phyloP scores from a whole-genome alignment of 1,139 yeast species.

The Pichia sp. region DNA sequence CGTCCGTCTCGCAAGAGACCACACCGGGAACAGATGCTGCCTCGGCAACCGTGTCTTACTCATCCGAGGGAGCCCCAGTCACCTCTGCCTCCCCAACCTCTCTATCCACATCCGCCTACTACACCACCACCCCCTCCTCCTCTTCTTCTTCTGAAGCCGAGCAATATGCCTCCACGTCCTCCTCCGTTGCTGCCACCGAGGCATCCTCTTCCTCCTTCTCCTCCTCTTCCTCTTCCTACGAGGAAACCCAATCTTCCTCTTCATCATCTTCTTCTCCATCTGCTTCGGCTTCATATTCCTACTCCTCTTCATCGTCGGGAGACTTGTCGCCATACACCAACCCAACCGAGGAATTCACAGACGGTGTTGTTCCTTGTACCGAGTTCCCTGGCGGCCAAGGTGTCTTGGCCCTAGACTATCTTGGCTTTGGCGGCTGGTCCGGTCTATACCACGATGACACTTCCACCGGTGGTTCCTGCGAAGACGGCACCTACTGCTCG shows the following conservation, averaged over 20 bases:
- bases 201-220: slow-evolving; percentile 16
- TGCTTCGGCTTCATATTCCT: slow-evolving; percentile 32
- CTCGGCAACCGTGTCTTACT: slow-evolving; percentile 14
- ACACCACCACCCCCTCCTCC: background rate
- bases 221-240: slow-evolving; percentile 18
- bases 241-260: slow-evolving; percentile 4
- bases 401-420: slow-evolving; percentile 76
- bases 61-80: slow-evolving; percentile 11
- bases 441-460: slow-evolving; percentile 67
- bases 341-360: slow-evolving; percentile 43
- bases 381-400: slow-evolving; percentile 89
- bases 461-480: slow-evolving; percentile 55
- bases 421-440: slow-evolving; percentile 68
- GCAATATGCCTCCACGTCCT: slow-evolving; percentile 7
- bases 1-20: background rate
- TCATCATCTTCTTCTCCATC: slow-evolving; percentile 25
- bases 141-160: slow-evolving; percentile 22
- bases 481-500: slow-evolving; percentile 76
- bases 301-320: slow-evolving; percentile 39
- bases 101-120: slow-evolving; percentile 19
- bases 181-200: slow-evolving; percentile 17
- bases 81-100: background rate
- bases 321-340: slow-evolving; percentile 47
- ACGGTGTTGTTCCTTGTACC: slow-evolving; percentile 74
- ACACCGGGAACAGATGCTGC: no score